phyloP scores from a whole-genome alignment of 192 early-diverging fungal species.

The Coemansia sp. region DNA sequence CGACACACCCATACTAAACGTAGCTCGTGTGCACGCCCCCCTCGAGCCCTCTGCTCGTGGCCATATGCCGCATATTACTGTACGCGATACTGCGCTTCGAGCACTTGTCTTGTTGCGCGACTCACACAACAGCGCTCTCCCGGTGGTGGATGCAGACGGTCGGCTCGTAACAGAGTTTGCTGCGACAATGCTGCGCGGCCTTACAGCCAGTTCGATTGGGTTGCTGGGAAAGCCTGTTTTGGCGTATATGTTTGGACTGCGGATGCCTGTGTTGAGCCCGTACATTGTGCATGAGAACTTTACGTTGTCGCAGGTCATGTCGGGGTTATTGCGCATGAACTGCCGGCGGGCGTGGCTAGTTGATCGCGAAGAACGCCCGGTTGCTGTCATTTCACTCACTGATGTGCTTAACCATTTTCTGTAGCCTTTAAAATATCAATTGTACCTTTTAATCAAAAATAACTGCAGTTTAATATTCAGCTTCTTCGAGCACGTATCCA shows the following conservation, averaged over 20 bases:
- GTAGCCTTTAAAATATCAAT: slow-evolving; percentile 2
- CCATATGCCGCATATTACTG: slow-evolving; percentile 21
- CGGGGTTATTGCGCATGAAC: slow-evolving; percentile 48
- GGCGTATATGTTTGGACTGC: slow-evolving; percentile 44
- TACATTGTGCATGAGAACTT: slow-evolving; percentile 45
- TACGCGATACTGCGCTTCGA: slow-evolving; percentile 41
- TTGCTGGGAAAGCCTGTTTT: slow-evolving; percentile 49
- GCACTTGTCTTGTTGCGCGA: slow-evolving; percentile 33
- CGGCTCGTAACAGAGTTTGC: slow-evolving; percentile 47
- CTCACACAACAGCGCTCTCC: slow-evolving; percentile 44
- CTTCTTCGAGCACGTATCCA: slow-evolving; percentile 20
- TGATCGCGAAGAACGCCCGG: slow-evolving; percentile 31
- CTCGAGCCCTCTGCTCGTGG: slow-evolving; percentile 20
- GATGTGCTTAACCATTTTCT: slow-evolving; percentile 43
- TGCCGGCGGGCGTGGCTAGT: slow-evolving; percentile 52
- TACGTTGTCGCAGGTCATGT: slow-evolving; percentile 47
- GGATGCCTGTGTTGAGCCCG: slow-evolving; percentile 21
- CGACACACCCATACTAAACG: not conserved
- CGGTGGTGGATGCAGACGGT: slow-evolving; percentile 46
- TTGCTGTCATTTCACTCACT: slow-evolving; percentile 47
- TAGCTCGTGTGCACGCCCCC: not conserved
- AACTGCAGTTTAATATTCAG: not conserved
- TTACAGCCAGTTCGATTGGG: slow-evolving; percentile 23
- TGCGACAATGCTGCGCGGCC: slow-evolving; percentile 32
- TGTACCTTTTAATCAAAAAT: not conserved